A percentile compares a stretch with the other conserved stretches of the same genome.
These are phyloP conservation scores for Boletus smithii DNA, from an alignment of 1,284 basidiomycete species.

Conservation along the genomic window DNA sequence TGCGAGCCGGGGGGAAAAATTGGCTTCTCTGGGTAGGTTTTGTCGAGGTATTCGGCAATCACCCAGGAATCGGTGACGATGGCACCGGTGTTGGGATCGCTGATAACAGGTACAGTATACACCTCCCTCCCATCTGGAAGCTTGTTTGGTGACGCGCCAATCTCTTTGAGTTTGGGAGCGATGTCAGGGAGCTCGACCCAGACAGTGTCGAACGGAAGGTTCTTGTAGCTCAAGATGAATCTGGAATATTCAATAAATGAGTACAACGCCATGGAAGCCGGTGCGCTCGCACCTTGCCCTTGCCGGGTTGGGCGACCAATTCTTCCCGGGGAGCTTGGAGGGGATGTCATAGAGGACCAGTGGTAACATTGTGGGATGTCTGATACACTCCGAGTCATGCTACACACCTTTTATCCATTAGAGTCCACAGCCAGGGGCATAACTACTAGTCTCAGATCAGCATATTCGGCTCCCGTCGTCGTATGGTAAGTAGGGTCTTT, in stretches of 20 bases:
- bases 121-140: conserved; percentile 9
- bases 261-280: neutral
- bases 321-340: conserved; percentile 22
- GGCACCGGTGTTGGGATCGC: conserved; percentile 32
- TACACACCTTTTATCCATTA: conserved; percentile 2
- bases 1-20: conserved; percentile 36
- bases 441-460: too few species aligned
- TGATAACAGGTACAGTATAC: conserved; percentile 36
- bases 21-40: conserved; percentile 40
- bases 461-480: too few species aligned
- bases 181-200: conserved; percentile 34
- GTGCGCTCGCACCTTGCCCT: conserved; percentile 21
- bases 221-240: conserved; percentile 31
- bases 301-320: conserved; percentile 24
- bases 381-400: neutral
- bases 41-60: conserved; percentile 46
- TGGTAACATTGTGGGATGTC: conserved; percentile 17
- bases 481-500: too few species aligned
- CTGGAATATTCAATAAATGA: conserved; percentile 10
- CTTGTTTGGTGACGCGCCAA: conserved; percentile 27
- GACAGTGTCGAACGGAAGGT: conserved; percentile 29
- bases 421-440: too few species aligned
- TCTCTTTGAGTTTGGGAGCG: conserved; percentile 24
- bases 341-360: conserved; percentile 29
- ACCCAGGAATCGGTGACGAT: conserved; percentile 36